Evolutionary conservation across 1,284 basidiomycete species (phyloP), one percentile per base, ranked within the genome.

Genomic region (Pterula multifida): DNA sequence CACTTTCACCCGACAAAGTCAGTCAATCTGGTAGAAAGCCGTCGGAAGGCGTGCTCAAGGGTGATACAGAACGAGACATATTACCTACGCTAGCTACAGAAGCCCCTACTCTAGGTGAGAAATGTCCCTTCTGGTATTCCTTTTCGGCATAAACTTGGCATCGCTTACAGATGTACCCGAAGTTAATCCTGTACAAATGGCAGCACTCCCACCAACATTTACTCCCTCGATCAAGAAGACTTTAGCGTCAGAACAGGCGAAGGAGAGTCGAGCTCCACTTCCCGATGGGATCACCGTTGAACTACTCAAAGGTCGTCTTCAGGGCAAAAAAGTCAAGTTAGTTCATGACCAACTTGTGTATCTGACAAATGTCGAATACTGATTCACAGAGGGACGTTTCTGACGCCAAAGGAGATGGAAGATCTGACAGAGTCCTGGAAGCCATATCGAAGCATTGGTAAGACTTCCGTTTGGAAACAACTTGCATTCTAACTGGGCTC

Each of bases 361-460:
- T 32, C 28, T 32, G 15, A 32, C 28, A 32, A 32, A 15, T 17
- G 25, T 11, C 45, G n/a, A 26, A 39, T 19, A 47, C 51, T 53
- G 52, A 24, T 26, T 54, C 24, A 25, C 56, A 90, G 87, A 59
- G 86, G 85, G 24, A 79, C 79, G 1, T 75, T 91, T 54, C 68
- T 93, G 52, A 85, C 85, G 0, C 87, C 89, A 2, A 68, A 72
- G 26, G 89, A 94, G 66, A 92, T 93, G 89, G 79, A 85, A 55
- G 76, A 73, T 23, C 66, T 94, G 50, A 89, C 89, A 1, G 75
- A 78, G 46, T 60, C 67, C 15, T 93, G 90, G 90, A 74, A 70
- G 57, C 90, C 90, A 1, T 94, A 88, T 61, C 70, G 87, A 53
- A 86, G 82, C 56, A 55, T 91, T 26, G 88, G 85, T 83, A 22